Conservation (phyloP, 2,329 filamentous ascomycete species). For the Talaromyces sp. region DNA sequence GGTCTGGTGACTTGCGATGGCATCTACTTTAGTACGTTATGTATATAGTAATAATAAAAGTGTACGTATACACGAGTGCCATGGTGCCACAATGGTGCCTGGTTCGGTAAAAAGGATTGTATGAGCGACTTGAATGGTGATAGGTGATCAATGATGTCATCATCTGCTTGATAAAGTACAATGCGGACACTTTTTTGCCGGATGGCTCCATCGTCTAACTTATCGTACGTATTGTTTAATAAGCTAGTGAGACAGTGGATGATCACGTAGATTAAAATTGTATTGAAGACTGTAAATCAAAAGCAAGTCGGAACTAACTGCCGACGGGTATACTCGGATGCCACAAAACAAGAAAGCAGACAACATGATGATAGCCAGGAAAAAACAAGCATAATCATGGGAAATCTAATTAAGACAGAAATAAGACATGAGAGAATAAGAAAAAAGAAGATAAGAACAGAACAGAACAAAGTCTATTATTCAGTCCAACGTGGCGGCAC, state of each 20-base stretch:
- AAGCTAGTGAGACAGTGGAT: background rate
- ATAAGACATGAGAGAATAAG: background rate
- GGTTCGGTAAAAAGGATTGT: background rate
- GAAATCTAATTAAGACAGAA: conserved; percentile 1
- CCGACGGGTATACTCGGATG: conserved; percentile 9
- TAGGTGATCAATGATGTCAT: background rate
- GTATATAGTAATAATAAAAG: background rate
- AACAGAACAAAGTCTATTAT: background rate
- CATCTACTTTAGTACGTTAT: background rate
- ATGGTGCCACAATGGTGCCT: background rate
- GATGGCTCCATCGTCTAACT: background rate
- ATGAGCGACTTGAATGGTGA: background rate
- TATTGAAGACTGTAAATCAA: conserved; percentile 4
- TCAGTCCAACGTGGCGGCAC: conserved; percentile 1
- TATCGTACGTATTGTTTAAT: background rate
- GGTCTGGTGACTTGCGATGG: background rate
- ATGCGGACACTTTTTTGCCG: background rate
- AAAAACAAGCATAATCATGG: background rate
- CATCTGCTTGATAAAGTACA: background rate
- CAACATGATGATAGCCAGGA: background rate
- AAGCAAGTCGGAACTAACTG: conserved; percentile 4
- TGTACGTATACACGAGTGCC: background rate
- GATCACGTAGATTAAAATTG: background rate
- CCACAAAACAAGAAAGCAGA: conserved; percentile 5
- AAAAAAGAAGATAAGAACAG: background rate